These are phyloP conservation scores for Mortierella hygrophila DNA, from an alignment of 192 early-diverging fungal genomes.

Conservation along the genomic window DNA sequence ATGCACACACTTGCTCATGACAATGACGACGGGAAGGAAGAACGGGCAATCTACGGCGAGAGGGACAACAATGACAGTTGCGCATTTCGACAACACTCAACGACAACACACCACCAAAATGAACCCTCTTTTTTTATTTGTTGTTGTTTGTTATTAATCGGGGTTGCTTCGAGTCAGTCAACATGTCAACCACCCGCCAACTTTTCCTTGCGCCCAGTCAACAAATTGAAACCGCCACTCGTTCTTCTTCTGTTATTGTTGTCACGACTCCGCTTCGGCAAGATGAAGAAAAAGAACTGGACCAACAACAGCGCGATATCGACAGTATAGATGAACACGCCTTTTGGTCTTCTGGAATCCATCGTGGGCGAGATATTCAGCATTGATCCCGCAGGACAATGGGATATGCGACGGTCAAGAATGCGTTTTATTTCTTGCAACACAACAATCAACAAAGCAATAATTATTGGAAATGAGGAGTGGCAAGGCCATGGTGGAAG, in stretches of 20 bases:
- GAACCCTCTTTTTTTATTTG: not conserved
- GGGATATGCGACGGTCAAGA: no score
- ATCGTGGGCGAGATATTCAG: no score
- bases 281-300: not conserved
- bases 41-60: not conserved
- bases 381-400: no score
- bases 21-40: not conserved
- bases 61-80: not conserved
- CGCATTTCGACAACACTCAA: not conserved
- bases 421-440: not conserved
- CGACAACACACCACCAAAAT: not conserved
- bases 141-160: not conserved
- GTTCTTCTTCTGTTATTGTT: not conserved
- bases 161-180: not conserved
- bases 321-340: not conserved
- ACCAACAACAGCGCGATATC: not conserved
- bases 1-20: no score
- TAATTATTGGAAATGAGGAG: no score
- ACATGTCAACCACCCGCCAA: no score
- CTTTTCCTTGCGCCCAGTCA: not conserved
- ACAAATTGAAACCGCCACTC: conserved; percentile 4
- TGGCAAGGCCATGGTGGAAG: not conserved
- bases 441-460: not conserved
- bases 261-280: conserved; percentile 6
- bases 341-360: no score